Evolutionary conservation across 495 filamentous ascomycete species (phyloP), one percentile per base, ranked within the genome.

Genomic region (Penicillium roqueforti): DNA sequence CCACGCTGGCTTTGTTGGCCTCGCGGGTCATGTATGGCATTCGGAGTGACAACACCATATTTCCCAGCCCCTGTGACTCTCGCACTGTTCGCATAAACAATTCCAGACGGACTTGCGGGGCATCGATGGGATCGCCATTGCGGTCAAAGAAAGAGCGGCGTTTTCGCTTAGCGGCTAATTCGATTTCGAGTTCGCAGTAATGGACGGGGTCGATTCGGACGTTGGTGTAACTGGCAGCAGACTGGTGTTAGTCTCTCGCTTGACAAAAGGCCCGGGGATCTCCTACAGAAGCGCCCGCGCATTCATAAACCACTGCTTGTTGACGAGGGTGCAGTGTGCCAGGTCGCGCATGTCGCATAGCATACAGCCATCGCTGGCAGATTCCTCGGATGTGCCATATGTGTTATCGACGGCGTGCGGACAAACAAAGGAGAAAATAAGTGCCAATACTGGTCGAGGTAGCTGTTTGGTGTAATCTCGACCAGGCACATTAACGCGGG

Each of bases 21-120:
- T 97, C 92, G 39, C 93, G 84, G 41, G 90, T 86, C 93, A 96
- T 96, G 68, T 96, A 97, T n/a, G 93, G 89, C 61, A 88, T 86
- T 72, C 96, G 92, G 49, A 98, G 73, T 51, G 85, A 88, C 54
- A 86, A 72, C 10, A 96, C 88, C 23, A 80, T 74, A 5, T 72
- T 66, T 0, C 82, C 90, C 14, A 93, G 73, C 8, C 78, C 76
- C 22, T 79, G 78, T 26, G 87, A 83, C 29, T 92, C 86, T 53
- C 92, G 81, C 31, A 97, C 83, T 0, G 91, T 85, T 38, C 89
- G 83, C 66, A 84, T 88, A 39, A 98, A 80, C 43, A 96, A 75
- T 51, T 81, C 77, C 18, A 98, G 79, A 14, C 93, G 85, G 53
- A 83, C 79, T 54, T 85, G 79, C 4, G 91, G 81, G 18, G 88